Conservation (phyloP, 371 early-diverging fungal species). For the Mucor indicus region DNA sequence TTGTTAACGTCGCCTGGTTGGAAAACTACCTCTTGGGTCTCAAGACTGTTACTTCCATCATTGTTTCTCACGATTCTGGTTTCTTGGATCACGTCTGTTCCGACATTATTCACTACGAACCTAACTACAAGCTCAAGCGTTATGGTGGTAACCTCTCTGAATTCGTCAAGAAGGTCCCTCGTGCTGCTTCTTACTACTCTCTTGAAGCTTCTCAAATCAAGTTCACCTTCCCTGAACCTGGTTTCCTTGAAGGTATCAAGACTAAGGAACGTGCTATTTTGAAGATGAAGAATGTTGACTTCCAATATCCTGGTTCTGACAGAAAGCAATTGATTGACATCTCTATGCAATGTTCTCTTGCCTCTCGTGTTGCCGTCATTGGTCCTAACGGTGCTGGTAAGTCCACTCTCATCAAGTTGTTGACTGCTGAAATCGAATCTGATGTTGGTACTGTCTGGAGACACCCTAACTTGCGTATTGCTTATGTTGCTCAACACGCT, state of each 20-base stretch:
- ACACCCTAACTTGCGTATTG: slow-evolving; percentile 80
- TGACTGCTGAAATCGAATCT: slow-evolving; percentile 76
- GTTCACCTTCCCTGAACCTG: slow-evolving; percentile 72
- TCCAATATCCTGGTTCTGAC: slow-evolving; percentile 65
- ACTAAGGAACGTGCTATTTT: slow-evolving; percentile 70
- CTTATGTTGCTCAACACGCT: slow-evolving; percentile 89
- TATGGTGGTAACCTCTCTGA: slow-evolving; percentile 84
- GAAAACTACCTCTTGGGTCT: slow-evolving; percentile 73
- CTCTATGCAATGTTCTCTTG: slow-evolving; percentile 60
- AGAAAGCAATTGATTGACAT: slow-evolving; percentile 54
- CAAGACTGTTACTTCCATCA: slow-evolving; percentile 73
- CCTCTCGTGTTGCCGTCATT: slow-evolving; percentile 71
- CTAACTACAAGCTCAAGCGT: slow-evolving; percentile 69
- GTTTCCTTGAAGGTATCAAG: slow-evolving; percentile 71
- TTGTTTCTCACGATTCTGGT: slow-evolving; percentile 88
- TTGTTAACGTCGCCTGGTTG: slow-evolving; percentile 77
- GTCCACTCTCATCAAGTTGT: slow-evolving; percentile 79
- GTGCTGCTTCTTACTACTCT: slow-evolving; percentile 74
- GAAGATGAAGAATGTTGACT: slow-evolving; percentile 62
- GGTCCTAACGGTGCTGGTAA: slow-evolving; percentile 82
- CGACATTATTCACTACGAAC: slow-evolving; percentile 78
- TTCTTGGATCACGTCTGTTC: slow-evolving; percentile 87
- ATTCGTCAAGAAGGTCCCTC: slow-evolving; percentile 77
- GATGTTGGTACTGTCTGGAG: slow-evolving; percentile 68
- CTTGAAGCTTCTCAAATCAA: slow-evolving; percentile 54